phyloP scores from a whole-genome alignment of 306 rosid genomes.

The Geum urbanum region DNA sequence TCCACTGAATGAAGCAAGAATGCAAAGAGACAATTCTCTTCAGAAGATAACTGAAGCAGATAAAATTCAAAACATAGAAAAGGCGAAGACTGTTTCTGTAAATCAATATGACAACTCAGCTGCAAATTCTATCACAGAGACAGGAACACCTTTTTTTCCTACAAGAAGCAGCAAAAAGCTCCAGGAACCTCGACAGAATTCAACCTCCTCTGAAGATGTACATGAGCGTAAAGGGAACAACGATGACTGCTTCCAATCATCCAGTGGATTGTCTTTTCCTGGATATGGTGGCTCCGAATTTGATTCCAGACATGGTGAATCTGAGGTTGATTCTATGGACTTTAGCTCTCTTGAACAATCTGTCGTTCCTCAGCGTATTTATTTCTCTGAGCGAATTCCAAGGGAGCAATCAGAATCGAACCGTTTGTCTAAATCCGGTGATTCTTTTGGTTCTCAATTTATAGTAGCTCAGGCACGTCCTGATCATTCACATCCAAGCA shows the following conservation, averaged over 20 bases:
- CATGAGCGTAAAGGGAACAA: conserved; percentile 21
- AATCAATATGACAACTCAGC: conserved; percentile 24
- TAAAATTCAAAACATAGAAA: conserved; percentile 22
- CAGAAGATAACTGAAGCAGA: conserved; percentile 38
- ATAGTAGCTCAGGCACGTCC: conserved; percentile 40
- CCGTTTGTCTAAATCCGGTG: conserved; percentile 57
- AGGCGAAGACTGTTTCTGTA: conserved; percentile 28
- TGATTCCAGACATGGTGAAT: conserved; percentile 32
- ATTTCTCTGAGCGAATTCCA: conserved; percentile 53
- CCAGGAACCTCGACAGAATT: conserved; percentile 31
- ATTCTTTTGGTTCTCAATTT: conserved; percentile 50
- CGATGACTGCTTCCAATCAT: conserved; percentile 23
- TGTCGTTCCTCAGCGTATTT: conserved; percentile 44
- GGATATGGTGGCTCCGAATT: conserved; percentile 33
- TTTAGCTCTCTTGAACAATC: conserved; percentile 43
- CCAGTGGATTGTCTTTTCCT: conserved; percentile 23
- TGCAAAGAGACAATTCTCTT: conserved; percentile 37
- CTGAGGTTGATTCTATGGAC: conserved; percentile 32
- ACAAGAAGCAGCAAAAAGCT: conserved; percentile 32
- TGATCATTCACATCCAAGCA: conserved; percentile 33
- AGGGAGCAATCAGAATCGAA: conserved; percentile 58
- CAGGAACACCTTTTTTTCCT: conserved; percentile 22
- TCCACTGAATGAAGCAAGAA: conserved; percentile 26
- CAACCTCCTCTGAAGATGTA: conserved; percentile 25
- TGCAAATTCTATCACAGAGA: conserved; percentile 27